Percentiles rank a stretch among this genome's conserved stretches.
phyloP scores from a whole-genome alignment of 805 yeast genomes.

The Zygosaccharomyces pseudorouxii region DNA sequence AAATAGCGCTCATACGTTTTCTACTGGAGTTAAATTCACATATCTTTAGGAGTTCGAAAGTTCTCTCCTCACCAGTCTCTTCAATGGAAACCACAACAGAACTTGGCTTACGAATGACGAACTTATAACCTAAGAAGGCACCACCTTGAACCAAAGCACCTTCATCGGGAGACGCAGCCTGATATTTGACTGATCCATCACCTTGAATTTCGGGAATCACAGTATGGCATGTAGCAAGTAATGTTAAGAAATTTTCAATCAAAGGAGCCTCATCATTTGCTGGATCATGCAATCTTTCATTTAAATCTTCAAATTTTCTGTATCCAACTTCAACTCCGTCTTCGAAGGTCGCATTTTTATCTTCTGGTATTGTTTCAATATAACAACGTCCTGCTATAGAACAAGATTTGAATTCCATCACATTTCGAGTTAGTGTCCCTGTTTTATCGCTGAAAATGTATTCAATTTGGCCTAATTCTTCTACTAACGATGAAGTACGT shows the following conservation, averaged over 20 bases:
- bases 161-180: constrained; percentile 99
- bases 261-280: constrained; percentile 43
- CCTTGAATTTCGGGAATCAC: constrained; percentile 86
- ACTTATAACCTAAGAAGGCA: constrained; percentile 78
- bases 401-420: constrained; percentile 94
- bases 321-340: constrained; percentile 83
- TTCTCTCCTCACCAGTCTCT: constrained; percentile 45
- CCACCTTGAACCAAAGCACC: constrained; percentile 98
- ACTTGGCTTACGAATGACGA: constrained; percentile 79
- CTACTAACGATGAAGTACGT: constrained; percentile 91
- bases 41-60: constrained; percentile 77
- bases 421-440: constrained; percentile 91
- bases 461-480: constrained; percentile 95
- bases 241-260: constrained; percentile 73
- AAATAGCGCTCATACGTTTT: constrained; percentile 94
- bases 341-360: constrained; percentile 60
- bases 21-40: constrained; percentile 98
- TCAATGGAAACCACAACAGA: constrained; percentile 61
- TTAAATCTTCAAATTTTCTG: constrained; percentile 63
- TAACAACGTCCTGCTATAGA: constrained; percentile 90
- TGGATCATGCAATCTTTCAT: constrained; percentile 41
- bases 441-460: constrained; percentile 96
- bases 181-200: constrained; percentile 73
- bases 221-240: constrained; percentile 91
- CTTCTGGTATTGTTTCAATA: constrained; percentile 87